These are phyloP conservation scores for Moniliophthora roreri DNA, from an alignment of 1,284 basidiomycete species.

Conservation along the genomic window DNA sequence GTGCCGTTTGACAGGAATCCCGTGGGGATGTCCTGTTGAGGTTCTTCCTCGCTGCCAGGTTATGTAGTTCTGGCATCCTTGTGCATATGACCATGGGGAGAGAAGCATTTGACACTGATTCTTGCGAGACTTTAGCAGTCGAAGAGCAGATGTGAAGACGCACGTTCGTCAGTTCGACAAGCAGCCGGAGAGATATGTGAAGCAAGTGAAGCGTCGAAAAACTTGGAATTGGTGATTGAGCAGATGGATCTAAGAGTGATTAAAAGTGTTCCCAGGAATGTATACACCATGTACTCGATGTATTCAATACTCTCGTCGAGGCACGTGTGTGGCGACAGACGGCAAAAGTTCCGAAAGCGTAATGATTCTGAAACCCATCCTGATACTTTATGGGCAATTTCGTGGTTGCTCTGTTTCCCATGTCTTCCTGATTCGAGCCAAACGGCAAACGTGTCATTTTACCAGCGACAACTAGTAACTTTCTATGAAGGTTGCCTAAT, in stretches of 20 bases:
- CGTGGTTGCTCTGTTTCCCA: not conserved
- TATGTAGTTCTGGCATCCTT: too few species aligned
- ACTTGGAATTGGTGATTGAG: not conserved
- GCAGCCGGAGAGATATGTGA: not conserved
- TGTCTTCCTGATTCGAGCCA: not conserved
- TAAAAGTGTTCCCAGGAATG: too few species aligned
- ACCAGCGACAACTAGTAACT: not conserved
- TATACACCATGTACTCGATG: not conserved
- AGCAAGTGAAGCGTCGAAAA: not conserved
- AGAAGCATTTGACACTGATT: slow-evolving; percentile 65
- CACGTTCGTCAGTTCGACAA: slow-evolving; percentile 40
- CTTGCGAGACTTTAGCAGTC: slow-evolving; percentile 78
- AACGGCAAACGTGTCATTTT: not conserved
- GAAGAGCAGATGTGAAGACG: slow-evolving; percentile 60
- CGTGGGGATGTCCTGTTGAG: too few species aligned
- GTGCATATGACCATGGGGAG: too few species aligned
- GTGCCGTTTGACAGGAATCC: too few species aligned
- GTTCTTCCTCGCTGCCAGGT: too few species aligned
- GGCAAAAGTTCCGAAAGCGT: not conserved
- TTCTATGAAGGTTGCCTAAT: slow-evolving; percentile 40
- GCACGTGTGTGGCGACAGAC: not conserved
- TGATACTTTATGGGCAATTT: not conserved
- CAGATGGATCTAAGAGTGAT: not conserved
- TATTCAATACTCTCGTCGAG: not conserved
- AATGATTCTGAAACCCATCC: not conserved